phyloP scores from a whole-genome alignment of 2,329 filamentous ascomycete genomes.

The Aspergillus oerlinghausenensis region DNA sequence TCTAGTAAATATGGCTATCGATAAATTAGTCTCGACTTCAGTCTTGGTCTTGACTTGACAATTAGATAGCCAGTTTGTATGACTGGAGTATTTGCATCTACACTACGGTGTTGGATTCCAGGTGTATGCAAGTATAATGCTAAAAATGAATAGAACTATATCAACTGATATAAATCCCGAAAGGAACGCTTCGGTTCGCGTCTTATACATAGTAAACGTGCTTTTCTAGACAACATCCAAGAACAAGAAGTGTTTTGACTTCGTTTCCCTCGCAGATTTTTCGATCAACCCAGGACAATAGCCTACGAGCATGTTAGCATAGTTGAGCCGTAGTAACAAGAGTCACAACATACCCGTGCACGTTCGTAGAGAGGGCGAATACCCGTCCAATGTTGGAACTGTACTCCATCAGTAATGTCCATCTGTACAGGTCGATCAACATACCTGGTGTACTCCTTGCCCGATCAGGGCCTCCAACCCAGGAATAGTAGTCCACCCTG shows the following conservation, averaged over 20 bases:
- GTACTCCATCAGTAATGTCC: conserved; percentile 1
- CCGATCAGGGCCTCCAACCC: conserved; percentile 85
- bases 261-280: neutral
- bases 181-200: neutral
- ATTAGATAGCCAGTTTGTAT: neutral
- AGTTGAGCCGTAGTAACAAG: neutral
- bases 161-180: neutral
- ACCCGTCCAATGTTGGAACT: conserved; percentile 82
- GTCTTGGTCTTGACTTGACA: too few relatives aligned
- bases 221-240: neutral
- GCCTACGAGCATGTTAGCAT: neutral
- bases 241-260: conserved; percentile 19
- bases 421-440: conserved; percentile 22
- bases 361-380: conserved; percentile 69
- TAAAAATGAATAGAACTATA: neutral
- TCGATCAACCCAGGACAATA: neutral
- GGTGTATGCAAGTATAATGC: neutral
- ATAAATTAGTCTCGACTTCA: neutral
- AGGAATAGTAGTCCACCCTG: conserved; percentile 77
- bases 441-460: conserved; percentile 78
- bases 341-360: conserved; percentile 49
- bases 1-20: neutral
- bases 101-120: neutral
- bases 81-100: neutral
- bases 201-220: neutral